Percentiles rank a stretch among this genome's conserved stretches.
Evolutionary conservation across 768 basidiomycete species (phyloP).

Genomic region (Leccinum broughii): DNA sequence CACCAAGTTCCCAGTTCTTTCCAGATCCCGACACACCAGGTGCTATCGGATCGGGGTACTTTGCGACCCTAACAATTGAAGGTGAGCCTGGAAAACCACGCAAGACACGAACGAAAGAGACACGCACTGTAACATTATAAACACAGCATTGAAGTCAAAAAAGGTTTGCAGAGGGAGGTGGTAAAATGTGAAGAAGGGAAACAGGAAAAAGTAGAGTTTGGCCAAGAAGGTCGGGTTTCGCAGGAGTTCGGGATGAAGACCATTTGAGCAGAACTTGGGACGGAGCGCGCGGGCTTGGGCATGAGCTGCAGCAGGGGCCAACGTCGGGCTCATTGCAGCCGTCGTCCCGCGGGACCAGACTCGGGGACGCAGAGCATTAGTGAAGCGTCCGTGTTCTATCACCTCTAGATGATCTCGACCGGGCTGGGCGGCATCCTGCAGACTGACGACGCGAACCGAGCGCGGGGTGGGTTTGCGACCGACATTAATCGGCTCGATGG

Average conservation of each 20-base stretch:
- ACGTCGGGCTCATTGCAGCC: slow-evolving; percentile 42
- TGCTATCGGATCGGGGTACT: slow-evolving; percentile 68
- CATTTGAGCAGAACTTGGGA: slow-evolving; percentile 67
- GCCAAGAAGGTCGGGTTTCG: slow-evolving; percentile 56
- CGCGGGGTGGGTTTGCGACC: slow-evolving; percentile 82
- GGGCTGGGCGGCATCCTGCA: slow-evolving; percentile 50
- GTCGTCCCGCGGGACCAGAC: slow-evolving; percentile 62
- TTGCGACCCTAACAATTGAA: slow-evolving; percentile 56
- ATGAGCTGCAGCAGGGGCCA: slow-evolving; percentile 40
- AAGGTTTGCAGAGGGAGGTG: slow-evolving; percentile 78
- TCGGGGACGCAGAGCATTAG: slow-evolving; percentile 42
- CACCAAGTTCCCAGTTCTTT: slow-evolving; percentile 78
- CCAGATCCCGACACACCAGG: slow-evolving; percentile 70
- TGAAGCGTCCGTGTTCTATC: slow-evolving; percentile 50
- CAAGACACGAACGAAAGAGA: slow-evolving; percentile 1
- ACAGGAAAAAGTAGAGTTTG: slow-evolving; percentile 64
- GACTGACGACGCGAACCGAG: slow-evolving; percentile 77
- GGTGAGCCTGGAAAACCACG: slow-evolving; percentile 13
- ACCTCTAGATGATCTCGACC: slow-evolving; percentile 47
- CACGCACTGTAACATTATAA: slow-evolving; percentile 80
- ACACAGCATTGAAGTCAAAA: slow-evolving; percentile 88
- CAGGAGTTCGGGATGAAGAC: slow-evolving; percentile 67
- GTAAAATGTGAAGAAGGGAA: slow-evolving; percentile 69
- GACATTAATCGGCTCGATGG: slow-evolving; percentile 35
- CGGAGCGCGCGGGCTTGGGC: slow-evolving; percentile 40